Conservation (phyloP, 768 basidiomycete species). For the Suillus occidentalis region DNA sequence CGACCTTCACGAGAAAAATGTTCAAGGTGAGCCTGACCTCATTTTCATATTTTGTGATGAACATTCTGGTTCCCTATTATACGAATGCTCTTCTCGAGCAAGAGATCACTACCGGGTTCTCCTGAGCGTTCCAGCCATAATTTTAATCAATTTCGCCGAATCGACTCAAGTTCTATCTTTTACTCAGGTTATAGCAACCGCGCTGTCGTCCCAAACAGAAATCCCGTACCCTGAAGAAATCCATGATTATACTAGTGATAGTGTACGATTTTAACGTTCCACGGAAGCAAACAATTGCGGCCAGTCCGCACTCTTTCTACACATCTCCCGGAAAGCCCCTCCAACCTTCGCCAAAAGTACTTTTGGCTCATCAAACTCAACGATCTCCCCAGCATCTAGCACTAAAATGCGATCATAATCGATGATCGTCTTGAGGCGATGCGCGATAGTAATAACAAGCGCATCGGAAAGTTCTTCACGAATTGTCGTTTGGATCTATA, state of each 20-base stretch:
- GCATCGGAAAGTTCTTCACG: constrained; percentile 68
- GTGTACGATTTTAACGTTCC: constrained; percentile 1
- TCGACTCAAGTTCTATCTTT: neutral
- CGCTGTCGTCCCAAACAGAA: neutral
- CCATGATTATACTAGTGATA: neutral
- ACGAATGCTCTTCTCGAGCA: constrained; percentile 33
- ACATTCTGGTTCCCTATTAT: constrained; percentile 64
- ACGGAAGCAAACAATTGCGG: constrained; percentile 33
- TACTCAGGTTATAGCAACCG: neutral
- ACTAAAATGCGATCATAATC: constrained; percentile 76
- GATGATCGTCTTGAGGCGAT: constrained; percentile 74
- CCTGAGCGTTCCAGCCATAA: constrained; percentile 33
- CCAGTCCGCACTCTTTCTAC: constrained; percentile 60
- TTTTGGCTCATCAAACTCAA: constrained; percentile 74
- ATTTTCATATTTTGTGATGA: constrained; percentile 38
- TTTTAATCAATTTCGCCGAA: neutral
- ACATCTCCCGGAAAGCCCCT: constrained; percentile 69
- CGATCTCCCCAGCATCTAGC: constrained; percentile 66
- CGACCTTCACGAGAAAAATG: neutral
- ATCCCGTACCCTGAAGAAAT: neutral
- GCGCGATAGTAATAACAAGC: constrained; percentile 84
- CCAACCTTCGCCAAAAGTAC: constrained; percentile 51
- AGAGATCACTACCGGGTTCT: constrained; percentile 49
- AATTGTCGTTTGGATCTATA: constrained; percentile 71
- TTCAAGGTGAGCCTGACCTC: neutral